Base-by-base conservation (phyloP, 1,284 basidiomycete genomes). In the Naganishia sp. region DNA sequence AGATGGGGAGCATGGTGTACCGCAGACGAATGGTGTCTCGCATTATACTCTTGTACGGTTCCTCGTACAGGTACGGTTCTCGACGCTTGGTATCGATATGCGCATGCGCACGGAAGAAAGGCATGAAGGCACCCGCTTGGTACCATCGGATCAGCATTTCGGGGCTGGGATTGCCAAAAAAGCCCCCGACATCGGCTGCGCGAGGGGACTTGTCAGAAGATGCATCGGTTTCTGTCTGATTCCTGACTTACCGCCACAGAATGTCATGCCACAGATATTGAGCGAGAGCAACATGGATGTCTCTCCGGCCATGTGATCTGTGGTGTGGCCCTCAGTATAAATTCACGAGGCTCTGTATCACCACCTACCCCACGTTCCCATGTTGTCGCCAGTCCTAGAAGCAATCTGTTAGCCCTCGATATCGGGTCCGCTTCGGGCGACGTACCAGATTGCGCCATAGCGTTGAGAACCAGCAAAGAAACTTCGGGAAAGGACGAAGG, bases 141-240 rank as follows among this genome's bases (percentile, higher is more conserved):
- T 99, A 98, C 95, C 95, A 99, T 45, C 96, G 86, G 9, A 95
- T 88, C 36, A 99, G 87, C 86, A 98, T 92, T 76, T 99, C 95
- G 0, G 88, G 84, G 46, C 88, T 85, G 0, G 96, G 95, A 79
- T 99, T 96, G 55, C 95, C 95, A 76, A 99, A 99, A 87, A 98
- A 99, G 18, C 95, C 95, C 46, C 95, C 94, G 55, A 98, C 92
- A 75, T 99, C 95, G 66, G 95, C 92, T 94, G 72, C 9, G 64
- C 13, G 15, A 46, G 36, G 36, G 13, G 13, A 39, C 7, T 39
- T 39, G 36, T 39, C 2, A 39, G 36, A 39, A 39, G 36, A 39
- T 7, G 6, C 36, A 9, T 39, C 36, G 36, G 36, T 39, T 7
- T 39, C 36, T 39, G 9, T 39, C 36, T 0, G 36, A 13, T 39